These are phyloP conservation scores for Geotrichum phurueaensis DNA, from an alignment of 1,139 yeast species.

Conservation along the genomic window DNA sequence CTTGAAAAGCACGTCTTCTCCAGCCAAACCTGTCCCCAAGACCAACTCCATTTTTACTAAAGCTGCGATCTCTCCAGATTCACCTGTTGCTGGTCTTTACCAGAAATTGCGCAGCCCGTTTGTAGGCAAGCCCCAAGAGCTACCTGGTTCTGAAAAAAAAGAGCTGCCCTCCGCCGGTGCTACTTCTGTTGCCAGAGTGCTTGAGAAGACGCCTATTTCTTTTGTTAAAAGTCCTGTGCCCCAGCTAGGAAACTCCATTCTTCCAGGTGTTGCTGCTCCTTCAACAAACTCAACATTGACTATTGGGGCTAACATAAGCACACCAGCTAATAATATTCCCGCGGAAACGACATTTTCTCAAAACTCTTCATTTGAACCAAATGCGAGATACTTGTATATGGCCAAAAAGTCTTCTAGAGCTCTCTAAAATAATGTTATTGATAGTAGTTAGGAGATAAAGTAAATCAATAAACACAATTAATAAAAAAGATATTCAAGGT, in stretches of 20 bases:
- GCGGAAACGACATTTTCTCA: neutral
- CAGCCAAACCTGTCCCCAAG: neutral
- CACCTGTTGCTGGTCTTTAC: slow-evolving; percentile 15
- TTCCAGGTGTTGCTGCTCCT: neutral
- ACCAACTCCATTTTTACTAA: neutral
- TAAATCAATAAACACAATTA: neutral
- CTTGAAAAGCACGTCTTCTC: neutral
- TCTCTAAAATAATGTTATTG: neutral
- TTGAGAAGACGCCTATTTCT: neutral
- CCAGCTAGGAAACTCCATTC: neutral
- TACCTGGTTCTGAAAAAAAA: neutral
- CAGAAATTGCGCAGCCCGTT: slow-evolving; percentile 11
- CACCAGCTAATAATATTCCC: neutral
- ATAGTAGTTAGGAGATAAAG: neutral
- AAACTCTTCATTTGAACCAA: neutral
- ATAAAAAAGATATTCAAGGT: neutral
- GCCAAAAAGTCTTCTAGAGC: neutral
- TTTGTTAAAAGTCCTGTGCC: neutral
- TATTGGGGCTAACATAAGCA: neutral
- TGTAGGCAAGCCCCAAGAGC: neutral
- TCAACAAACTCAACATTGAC: neutral
- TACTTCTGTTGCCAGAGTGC: neutral
- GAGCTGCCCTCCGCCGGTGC: neutral
- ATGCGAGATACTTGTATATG: slow-evolving; percentile 4
- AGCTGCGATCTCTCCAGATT: slow-evolving; percentile 6